Evolutionary conservation across 805 yeast genomes (phyloP), one percentile per base, ranked within the genome.

Genomic region (Barnettozyma siamensis): DNA sequence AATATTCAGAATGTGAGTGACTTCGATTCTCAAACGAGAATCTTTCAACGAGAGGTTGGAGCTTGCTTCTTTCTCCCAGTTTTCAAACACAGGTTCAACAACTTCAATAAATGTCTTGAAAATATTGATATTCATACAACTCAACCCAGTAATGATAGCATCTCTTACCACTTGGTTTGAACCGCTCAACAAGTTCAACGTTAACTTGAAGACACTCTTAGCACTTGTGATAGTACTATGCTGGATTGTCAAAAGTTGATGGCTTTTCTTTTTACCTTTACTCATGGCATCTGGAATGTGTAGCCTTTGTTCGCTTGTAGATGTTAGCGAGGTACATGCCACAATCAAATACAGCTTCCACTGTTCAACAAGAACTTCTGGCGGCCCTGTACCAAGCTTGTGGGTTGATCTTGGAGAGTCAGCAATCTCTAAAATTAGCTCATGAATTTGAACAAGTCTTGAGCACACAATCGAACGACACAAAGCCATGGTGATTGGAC

Each of bases 151-250:
- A n/a, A 88, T 88, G 13, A 89, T 79, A 0, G 97, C 93, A 48
- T 89, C 96, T 46, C 86, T 70, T 8, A 93, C 76, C 48, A 78
- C 68, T 3, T 73, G 70, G 45, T 85, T 87, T 2, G 79, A 77
- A 0, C 88, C 78, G 23, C 76, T 80, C 36, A 93, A 62, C 23
- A 93, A 66, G 0, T 97, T 97, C 30, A 88, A 67, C 0, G 88
- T 89, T 82, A 93, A 80, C 42, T 82, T 75, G 65, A 93, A 93
- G 2, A 93, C 80, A 0, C 95, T 82, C 44, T 83, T 81, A 0
- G 96, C 97, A 45, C 96, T 87, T 1, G 95, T 89, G 41, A 93
- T 89, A 38, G 87, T 83, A 57, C 88, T 95, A 51, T 86, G 95
- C 53, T 88, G 96, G 28, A 88, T 75, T 0, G 86, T 86, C 53